Evolutionary conservation across 176 grass and related monocot genomes (phyloP), one percentile per base, ranked within the genome.

Genomic region (Paspalum vaginatum): DNA sequence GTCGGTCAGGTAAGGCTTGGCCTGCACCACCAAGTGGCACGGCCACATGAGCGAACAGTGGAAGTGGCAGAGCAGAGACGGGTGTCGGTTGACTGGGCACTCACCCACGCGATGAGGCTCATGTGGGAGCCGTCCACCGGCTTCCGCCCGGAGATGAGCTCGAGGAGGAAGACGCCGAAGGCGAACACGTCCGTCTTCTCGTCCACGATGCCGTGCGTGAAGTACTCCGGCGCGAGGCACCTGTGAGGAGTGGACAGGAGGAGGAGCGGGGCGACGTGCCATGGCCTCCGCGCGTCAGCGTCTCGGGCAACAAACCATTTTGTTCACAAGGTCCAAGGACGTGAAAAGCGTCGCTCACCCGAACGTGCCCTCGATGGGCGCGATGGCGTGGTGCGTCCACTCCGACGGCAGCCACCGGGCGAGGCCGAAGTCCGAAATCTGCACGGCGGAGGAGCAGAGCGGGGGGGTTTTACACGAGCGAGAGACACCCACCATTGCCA

Each of bases 381-480:
- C 92, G 43, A 97, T 93, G 76, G 89, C 89, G 48, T 89, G 91
- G 81, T 97, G 85, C 72, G 89, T 92, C 95, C 95, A 97, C 80
- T 94, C 95, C 60, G 89, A 88, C 59, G 95, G 92, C 42, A 97
- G 89, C 95, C 95, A 97, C 72, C 84, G 89, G 0, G 95, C 92
- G 53, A 97, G 89, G n/a, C 95, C 95, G 44, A 97, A 97, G 78
- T 97, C 95, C 4, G 95, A 97, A 74, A 97, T 97, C 95, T 97
- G 55, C 66, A 42, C 4, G 7, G 10, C 25, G 32, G 32, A n/a
- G n/a, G n/a, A n/a, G 32, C 32, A 3, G 32, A 32, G 32, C 1
- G 32, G 32, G 32, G 32, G 3, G 32, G 1, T 32, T 32, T 32
- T 32, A 32, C 3, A 32, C 2, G 32, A 32, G 32, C 1, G 32